These are phyloP conservation scores for Tuber indicum DNA, from an alignment of 495 filamentous ascomycete genomes.

Conservation along the genomic window DNA sequence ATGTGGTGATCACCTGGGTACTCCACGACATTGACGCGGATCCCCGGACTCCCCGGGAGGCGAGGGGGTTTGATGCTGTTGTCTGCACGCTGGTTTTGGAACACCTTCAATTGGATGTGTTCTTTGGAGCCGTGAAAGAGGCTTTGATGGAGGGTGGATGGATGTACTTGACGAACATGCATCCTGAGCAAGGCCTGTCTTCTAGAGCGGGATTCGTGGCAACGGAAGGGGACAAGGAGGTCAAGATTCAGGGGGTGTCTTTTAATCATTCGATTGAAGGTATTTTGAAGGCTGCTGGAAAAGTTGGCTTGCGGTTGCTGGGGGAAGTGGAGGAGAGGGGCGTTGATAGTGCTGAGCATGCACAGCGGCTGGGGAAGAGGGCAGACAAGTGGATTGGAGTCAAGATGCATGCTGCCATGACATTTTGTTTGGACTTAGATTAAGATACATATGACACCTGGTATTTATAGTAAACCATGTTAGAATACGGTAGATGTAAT, in stretches of 20 bases:
- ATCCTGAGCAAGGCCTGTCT: slow-evolving; percentile 58
- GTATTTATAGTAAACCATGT: not conserved
- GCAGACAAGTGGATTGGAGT: slow-evolving; percentile 64
- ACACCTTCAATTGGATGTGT: slow-evolving; percentile 55
- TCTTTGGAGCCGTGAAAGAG: slow-evolving; percentile 51
- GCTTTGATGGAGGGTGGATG: slow-evolving; percentile 49
- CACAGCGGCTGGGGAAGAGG: slow-evolving; percentile 50
- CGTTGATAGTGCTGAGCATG: slow-evolving; percentile 50
- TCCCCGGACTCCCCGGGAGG: slow-evolving; percentile 19
- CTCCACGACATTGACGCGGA: slow-evolving; percentile 44
- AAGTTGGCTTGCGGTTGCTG: slow-evolving; percentile 50
- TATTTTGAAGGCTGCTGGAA: slow-evolving; percentile 52
- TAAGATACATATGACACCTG: not conserved
- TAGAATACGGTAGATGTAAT: not conserved
- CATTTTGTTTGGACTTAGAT: slow-evolving; percentile 47
- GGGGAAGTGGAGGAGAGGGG: slow-evolving; percentile 46
- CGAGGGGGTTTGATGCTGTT: slow-evolving; percentile 45
- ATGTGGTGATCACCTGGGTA: slow-evolving; percentile 35
- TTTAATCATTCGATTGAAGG: slow-evolving; percentile 55
- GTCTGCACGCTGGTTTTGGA: slow-evolving; percentile 65
- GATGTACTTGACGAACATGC: slow-evolving; percentile 67
- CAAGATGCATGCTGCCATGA: slow-evolving; percentile 58
- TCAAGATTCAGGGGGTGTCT: slow-evolving; percentile 58
- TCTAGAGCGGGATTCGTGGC: slow-evolving; percentile 65
- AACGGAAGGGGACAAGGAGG: slow-evolving; percentile 49